Conservation (phyloP, 768 basidiomycete genomes). For the Leccinum imitatum region DNA sequence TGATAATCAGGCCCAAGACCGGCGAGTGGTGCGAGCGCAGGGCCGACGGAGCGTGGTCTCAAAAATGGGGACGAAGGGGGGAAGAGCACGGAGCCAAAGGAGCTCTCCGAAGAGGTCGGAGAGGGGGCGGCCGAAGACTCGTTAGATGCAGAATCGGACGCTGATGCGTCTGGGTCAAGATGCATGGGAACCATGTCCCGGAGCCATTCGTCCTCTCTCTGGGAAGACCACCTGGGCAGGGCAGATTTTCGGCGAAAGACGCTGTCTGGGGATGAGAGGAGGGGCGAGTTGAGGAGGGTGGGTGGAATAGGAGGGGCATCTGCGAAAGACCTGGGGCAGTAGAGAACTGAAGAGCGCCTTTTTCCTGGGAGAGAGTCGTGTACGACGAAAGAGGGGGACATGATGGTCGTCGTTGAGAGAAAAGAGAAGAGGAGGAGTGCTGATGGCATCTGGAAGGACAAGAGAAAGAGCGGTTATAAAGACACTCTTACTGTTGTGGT, state of each 20-base stretch:
- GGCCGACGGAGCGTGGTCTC: conserved; percentile 24
- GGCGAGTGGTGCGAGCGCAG: conserved; percentile 3
- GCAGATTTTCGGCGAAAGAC: conserved; percentile 43
- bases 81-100: conserved; percentile 5
- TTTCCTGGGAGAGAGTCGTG: conserved; percentile 16
- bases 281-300: conserved; percentile 53
- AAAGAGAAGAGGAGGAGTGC: conserved; percentile 2
- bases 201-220: conserved; percentile 60
- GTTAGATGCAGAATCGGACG: conserved; percentile 7
- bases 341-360: conserved; percentile 22
- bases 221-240: conserved; percentile 40
- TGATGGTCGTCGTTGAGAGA: not conserved
- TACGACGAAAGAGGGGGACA: conserved; percentile 16
- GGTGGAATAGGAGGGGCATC: conserved; percentile 55
- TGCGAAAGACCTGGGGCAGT: conserved; percentile 21
- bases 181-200: conserved; percentile 56
- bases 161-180: conserved; percentile 15
- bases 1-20: not conserved
- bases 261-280: conserved; percentile 51
- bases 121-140: conserved; percentile 8
- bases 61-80: conserved; percentile 19
- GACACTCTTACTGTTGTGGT: conserved; percentile 2
- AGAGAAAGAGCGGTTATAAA: conserved; percentile 18
- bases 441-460: conserved; percentile 7
- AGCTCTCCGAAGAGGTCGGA: conserved; percentile 26